Conservation (phyloP, 306 rosid species). For the Myrica gale region DNA sequence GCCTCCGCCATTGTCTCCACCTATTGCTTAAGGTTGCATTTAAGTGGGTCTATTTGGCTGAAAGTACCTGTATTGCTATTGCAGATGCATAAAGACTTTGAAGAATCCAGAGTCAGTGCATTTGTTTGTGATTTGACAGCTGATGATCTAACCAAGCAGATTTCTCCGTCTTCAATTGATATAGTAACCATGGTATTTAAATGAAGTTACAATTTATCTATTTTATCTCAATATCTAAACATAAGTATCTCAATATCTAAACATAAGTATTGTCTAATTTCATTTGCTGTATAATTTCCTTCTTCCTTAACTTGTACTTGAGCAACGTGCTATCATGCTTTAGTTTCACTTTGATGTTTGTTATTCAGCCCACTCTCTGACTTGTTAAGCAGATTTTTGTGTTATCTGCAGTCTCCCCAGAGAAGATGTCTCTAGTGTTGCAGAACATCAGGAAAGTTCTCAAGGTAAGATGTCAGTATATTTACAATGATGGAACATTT, state of each 20-base stretch:
- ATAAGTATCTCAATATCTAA: not conserved
- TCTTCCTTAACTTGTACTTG: conserved; percentile 16
- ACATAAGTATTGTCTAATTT: conserved; percentile 13
- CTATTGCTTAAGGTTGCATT: not conserved
- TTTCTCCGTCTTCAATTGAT: conserved; percentile 72
- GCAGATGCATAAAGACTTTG: conserved; percentile 74
- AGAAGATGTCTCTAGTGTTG: conserved; percentile 75
- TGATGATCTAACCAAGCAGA: conserved; percentile 68
- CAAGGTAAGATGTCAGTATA: conserved; percentile 44
- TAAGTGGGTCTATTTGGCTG: conserved; percentile 3
- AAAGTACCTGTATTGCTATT: conserved; percentile 27
- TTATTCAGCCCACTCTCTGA: conserved; percentile 48
- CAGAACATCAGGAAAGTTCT: conserved; percentile 73
- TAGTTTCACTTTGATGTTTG: conserved; percentile 15
- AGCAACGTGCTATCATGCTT: conserved; percentile 27
- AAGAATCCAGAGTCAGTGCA: conserved; percentile 63
- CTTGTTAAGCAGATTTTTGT: conserved; percentile 91
- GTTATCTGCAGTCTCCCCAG: conserved; percentile 95
- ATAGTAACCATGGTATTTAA: conserved; percentile 81
- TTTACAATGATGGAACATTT: conserved; percentile 7
- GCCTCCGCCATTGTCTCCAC: not conserved
- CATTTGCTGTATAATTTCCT: conserved; percentile 10
- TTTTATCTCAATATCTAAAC: conserved; percentile 4
- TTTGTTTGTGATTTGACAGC: conserved; percentile 86
- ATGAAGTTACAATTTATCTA: conserved; percentile 21